phyloP scores from a whole-genome alignment of 78 protist species.

The Capsaspora owczarzaki region DNA sequence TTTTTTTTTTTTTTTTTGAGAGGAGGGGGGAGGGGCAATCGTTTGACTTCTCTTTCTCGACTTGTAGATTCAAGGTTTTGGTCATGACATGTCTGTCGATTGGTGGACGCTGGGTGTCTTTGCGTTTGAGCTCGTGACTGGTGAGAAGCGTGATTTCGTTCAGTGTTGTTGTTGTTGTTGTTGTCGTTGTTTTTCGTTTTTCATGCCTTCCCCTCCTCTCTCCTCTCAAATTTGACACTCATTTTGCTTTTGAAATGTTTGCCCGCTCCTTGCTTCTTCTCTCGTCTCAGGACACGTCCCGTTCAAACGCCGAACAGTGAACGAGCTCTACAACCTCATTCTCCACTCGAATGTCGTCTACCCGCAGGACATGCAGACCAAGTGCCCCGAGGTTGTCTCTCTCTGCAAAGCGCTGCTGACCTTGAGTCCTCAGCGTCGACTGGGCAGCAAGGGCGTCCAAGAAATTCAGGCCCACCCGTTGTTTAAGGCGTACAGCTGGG shows the following conservation, averaged over 20 bases:
- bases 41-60: neutral
- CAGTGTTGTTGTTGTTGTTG: too few species aligned
- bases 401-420: neutral
- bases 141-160: conserved; percentile 8
- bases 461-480: conserved; percentile 52
- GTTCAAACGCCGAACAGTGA: neutral
- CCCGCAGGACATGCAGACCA: neutral
- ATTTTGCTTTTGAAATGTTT: too few species aligned
- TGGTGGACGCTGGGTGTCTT: conserved; percentile 67
- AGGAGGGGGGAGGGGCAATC: neutral
- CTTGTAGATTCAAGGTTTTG: neutral
- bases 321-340: neutral
- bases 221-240: too few species aligned
- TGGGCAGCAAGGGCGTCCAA: conserved; percentile 21
- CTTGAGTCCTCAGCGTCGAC: neutral
- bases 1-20: neutral
- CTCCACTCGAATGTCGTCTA: neutral
- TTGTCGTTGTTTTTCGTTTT: too few species aligned
- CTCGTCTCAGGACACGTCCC: neutral
- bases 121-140: conserved; percentile 61
- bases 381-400: neutral
- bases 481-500: conserved; percentile 48
- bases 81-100: conserved; percentile 28
- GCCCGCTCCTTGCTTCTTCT: too few species aligned
- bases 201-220: too few species aligned